Percentiles rank a stretch among this genome's conserved stretches.
Evolutionary conservation across 2,329 filamentous ascomycete species (phyloP).

Genomic region (Fusarium compactum): DNA sequence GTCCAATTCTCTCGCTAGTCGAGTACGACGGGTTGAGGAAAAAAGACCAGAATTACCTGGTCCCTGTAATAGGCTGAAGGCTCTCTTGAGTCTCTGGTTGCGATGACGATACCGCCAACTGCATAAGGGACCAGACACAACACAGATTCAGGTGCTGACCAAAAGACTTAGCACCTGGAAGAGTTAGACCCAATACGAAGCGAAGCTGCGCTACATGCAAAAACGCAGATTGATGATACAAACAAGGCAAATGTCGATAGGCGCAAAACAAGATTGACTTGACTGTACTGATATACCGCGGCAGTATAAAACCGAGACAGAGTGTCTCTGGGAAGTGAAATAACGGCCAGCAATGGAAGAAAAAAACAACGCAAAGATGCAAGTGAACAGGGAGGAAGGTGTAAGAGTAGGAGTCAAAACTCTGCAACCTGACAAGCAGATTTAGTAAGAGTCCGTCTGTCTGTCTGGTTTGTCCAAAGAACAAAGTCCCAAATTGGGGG

Average conservation of each 20-base stretch:
- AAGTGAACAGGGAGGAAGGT: constrained; percentile 13
- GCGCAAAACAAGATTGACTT: constrained; percentile 12
- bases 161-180: constrained; percentile 21
- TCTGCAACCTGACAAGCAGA: constrained; percentile 29
- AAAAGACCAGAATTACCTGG: constrained; percentile 20
- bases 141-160: constrained; percentile 18
- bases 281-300: constrained; percentile 3
- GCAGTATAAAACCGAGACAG: background rate
- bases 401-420: constrained; percentile 26
- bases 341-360: background rate
- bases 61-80: constrained; percentile 11
- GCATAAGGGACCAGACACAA: constrained; percentile 10
- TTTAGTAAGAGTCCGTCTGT: constrained; percentile 31
- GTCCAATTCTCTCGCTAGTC: constrained; percentile 4
- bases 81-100: constrained; percentile 15
- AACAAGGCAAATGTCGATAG: constrained; percentile 22
- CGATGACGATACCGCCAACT: constrained; percentile 27
- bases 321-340: background rate
- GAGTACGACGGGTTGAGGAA: constrained; percentile 15
- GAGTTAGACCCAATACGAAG: constrained; percentile 25
- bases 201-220: constrained; percentile 30
- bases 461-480: constrained; percentile 24
- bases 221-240: constrained; percentile 18
- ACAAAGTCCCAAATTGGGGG: constrained; percentile 37
- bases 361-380: constrained; percentile 22